Evolutionary conservation across 768 basidiomycete species (phyloP).

Genomic region (Tulasnella sp.): DNA sequence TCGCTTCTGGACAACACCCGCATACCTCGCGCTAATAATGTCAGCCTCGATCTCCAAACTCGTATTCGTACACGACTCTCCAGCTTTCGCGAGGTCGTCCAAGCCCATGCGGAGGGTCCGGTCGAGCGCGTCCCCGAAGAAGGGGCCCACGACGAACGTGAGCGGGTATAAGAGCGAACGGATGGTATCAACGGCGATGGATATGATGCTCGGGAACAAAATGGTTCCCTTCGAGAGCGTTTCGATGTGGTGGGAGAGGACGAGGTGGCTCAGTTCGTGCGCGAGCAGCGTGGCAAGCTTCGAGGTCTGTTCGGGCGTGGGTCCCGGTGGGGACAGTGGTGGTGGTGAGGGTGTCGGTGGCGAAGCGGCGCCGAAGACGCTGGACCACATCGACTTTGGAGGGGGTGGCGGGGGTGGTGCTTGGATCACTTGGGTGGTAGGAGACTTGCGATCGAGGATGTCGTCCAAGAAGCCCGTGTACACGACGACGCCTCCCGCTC

Average conservation of each 20-base stretch:
- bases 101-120: constrained; percentile 27
- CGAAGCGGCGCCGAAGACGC: constrained; percentile 36
- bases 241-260: constrained; percentile 86
- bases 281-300: constrained; percentile 84
- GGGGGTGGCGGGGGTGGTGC: constrained; percentile 6
- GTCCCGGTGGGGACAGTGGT: constrained; percentile 33
- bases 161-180: constrained; percentile 75
- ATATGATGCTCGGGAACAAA: constrained; percentile 67
- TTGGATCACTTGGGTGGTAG: background rate
- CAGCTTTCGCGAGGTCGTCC: constrained; percentile 52
- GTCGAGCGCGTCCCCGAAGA: constrained; percentile 79
- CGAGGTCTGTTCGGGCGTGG: constrained; percentile 71
- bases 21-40: constrained; percentile 69
- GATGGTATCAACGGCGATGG: constrained; percentile 62
- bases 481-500: constrained; percentile 86
- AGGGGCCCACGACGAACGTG: constrained; percentile 58
- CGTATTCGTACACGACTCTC: constrained; percentile 64
- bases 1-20: background rate
- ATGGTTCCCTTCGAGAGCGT: constrained; percentile 77
- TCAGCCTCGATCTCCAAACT: constrained; percentile 91
- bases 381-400: constrained; percentile 26
- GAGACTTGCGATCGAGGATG: constrained; percentile 22
- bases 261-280: constrained; percentile 87
- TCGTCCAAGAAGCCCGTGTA: constrained; percentile 91
- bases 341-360: constrained; percentile 21